These are phyloP conservation scores for Insectozyma bohioensis DNA, from an alignment of 1,139 yeast species.

Conservation along the genomic window DNA sequence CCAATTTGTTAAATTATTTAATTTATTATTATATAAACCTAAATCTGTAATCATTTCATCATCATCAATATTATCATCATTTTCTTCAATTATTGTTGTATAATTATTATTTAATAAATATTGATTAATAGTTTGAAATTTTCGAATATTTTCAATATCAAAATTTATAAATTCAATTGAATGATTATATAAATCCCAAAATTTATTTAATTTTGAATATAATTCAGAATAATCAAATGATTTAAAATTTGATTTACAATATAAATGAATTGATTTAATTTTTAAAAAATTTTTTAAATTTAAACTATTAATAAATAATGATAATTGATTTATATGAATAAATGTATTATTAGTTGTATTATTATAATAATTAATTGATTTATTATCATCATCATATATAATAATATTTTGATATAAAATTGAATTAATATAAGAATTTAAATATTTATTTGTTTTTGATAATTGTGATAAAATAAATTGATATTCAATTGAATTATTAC, in stretches of 20 bases:
- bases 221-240: slow-evolving; percentile 12
- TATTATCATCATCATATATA: slow-evolving; percentile 14
- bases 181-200: slow-evolving; percentile 11
- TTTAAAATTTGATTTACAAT: slow-evolving; percentile 15
- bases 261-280: slow-evolving; percentile 13
- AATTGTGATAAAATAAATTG: slow-evolving; percentile 8
- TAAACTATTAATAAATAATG: slow-evolving; percentile 9
- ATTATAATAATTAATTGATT: slow-evolving; percentile 4
- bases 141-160: slow-evolving; percentile 14
- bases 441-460: slow-evolving; percentile 8
- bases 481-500: slow-evolving; percentile 1
- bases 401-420: slow-evolving; percentile 12
- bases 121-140: slow-evolving; percentile 14
- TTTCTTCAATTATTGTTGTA: slow-evolving; percentile 12
- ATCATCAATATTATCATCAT: slow-evolving; percentile 11
- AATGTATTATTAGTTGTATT: slow-evolving; percentile 5
- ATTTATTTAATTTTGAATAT: slow-evolving; percentile 10
- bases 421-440: slow-evolving; percentile 10
- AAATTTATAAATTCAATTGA: slow-evolving; percentile 15
- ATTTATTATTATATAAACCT: slow-evolving; percentile 6
- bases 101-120: slow-evolving; percentile 9
- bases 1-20: slow-evolving; percentile 13
- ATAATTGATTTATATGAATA: slow-evolving; percentile 11
- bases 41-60: background rate
- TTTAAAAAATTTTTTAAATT: slow-evolving; percentile 9